These are phyloP conservation scores for Pseudognaphalium luteoalbum DNA, from an alignment of 129 eudicot species.

Conservation along the genomic window DNA sequence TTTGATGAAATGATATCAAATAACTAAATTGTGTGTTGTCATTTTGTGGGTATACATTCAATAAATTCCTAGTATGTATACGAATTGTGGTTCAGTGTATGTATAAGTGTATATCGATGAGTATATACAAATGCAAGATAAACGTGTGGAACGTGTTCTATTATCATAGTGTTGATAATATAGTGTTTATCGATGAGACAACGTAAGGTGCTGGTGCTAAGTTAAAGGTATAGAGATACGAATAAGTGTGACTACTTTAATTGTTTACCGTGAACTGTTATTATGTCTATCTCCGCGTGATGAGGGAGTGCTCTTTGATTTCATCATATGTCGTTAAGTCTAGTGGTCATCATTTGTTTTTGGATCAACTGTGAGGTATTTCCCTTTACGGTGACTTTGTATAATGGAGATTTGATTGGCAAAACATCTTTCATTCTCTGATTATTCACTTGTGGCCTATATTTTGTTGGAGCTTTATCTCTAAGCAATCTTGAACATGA, in stretches of 20 bases:
- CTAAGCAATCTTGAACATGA: not conserved
- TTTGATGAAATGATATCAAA: slow-evolving; percentile 23
- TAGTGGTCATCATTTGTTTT: not conserved
- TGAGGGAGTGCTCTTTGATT: not conserved
- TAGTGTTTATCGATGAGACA: not conserved
- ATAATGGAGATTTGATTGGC: not conserved
- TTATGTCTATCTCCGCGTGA: not conserved
- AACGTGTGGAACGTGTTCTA: not conserved
- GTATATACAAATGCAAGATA: not conserved
- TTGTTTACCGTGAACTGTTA: not conserved
- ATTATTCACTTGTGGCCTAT: not conserved
- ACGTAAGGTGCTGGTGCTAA: not conserved
- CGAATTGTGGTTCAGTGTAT: not conserved
- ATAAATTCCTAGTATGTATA: too few species aligned
- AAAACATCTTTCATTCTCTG: not conserved
- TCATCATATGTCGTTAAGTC: not conserved
- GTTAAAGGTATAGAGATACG: not conserved
- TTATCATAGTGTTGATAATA: too few species aligned
- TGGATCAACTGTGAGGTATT: not conserved
- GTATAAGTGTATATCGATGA: not conserved
- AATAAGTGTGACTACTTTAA: not conserved
- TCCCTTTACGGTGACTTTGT: not conserved
- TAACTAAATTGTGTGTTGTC: not conserved
- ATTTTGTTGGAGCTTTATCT: not conserved
- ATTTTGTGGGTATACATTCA: not conserved